Evolutionary conservation across 208 protist species (phyloP).

Genomic region (Borovskyia barvae): DNA sequence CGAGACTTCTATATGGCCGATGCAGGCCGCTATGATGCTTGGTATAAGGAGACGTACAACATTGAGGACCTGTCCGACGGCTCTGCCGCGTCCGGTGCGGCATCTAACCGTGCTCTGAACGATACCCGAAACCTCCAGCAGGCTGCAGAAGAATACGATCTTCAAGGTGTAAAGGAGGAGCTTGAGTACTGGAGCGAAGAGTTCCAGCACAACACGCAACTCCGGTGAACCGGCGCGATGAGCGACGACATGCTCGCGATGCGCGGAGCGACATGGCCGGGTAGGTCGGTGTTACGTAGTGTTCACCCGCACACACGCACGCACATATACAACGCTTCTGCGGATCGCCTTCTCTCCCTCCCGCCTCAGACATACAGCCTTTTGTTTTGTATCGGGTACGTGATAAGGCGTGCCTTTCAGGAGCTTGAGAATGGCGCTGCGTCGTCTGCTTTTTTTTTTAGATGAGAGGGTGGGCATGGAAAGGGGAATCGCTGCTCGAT

Average conservation of each 20-base stretch:
- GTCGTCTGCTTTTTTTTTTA: no score
- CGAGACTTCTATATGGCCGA: conserved; percentile 48
- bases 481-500: no score
- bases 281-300: no score
- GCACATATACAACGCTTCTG: neutral
- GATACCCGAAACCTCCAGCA: conserved; percentile 53
- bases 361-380: conserved; percentile 4
- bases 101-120: conserved; percentile 51
- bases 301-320: no score
- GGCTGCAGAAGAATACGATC: conserved; percentile 33
- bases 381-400: conserved; percentile 9
- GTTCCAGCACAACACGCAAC: conserved; percentile 56
- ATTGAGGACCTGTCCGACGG: conserved; percentile 68
- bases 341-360: neutral
- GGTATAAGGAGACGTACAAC: conserved; percentile 76
- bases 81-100: conserved; percentile 56
- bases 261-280: no score
- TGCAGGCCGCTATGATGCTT: conserved; percentile 68
- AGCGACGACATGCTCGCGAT: no score
- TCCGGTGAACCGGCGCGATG: no score
- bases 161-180: conserved; percentile 53
- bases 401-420: no score
- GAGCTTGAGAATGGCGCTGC: no score
- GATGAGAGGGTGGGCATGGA: no score
- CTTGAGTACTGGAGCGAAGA: conserved; percentile 53